A percentile compares a stretch with the other conserved stretches of the same genome.
Evolutionary conservation across 2,329 filamentous ascomycete species (phyloP).

Genomic region (Scopulariopsis brevicaulis): DNA sequence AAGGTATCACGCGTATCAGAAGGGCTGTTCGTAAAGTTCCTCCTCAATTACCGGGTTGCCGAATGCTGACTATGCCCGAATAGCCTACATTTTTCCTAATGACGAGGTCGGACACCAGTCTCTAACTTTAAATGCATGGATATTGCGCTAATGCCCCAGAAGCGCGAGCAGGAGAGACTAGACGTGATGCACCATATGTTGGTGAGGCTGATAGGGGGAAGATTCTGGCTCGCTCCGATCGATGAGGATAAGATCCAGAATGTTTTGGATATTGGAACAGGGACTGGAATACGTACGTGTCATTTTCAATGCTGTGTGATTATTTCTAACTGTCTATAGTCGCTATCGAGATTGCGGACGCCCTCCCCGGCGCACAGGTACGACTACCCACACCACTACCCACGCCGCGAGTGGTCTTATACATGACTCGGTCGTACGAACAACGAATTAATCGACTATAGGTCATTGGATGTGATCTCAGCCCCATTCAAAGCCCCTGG

Average conservation of each 20-base stretch:
- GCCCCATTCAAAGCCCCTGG: conserved; percentile 13
- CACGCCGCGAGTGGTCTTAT: too few relatives aligned
- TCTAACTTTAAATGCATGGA: not conserved
- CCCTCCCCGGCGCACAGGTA: conserved; percentile 10
- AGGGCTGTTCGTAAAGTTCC: too few relatives aligned
- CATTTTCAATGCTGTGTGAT: not conserved
- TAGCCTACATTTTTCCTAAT: too few relatives aligned
- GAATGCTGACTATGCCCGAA: too few relatives aligned
- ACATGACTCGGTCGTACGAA: too few relatives aligned
- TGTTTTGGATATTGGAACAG: conserved; percentile 4
- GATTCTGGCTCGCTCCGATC: not conserved
- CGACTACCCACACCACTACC: too few relatives aligned
- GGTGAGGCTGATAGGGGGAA: not conserved
- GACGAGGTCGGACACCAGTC: not conserved
- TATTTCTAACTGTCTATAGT: not conserved
- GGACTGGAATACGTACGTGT: conserved; percentile 11
- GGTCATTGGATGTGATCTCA: conserved; percentile 14
- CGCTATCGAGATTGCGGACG: conserved; percentile 32
- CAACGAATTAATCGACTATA: not conserved
- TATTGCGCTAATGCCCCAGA: not conserved
- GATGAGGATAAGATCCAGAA: not conserved
- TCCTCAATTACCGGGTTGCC: too few relatives aligned
- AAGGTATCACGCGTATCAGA: too few relatives aligned
- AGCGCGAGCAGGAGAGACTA: not conserved
- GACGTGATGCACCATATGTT: not conserved